Evolutionary conservation across 805 yeast genomes (phyloP).

Genomic region (Myxozyma neotropica): DNA sequence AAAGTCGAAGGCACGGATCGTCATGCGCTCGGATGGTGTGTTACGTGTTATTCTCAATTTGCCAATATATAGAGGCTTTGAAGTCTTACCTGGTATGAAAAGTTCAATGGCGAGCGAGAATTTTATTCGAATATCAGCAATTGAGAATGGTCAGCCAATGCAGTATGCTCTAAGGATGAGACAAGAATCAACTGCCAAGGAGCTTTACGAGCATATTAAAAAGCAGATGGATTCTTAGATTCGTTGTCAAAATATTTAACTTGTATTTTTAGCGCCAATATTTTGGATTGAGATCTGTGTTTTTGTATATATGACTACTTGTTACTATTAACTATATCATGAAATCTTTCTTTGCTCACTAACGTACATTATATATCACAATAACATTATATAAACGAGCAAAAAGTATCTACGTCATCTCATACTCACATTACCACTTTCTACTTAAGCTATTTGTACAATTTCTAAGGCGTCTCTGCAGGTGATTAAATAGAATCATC

Average conservation of each 20-base stretch:
- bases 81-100: slow-evolving; percentile 76
- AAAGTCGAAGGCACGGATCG: slow-evolving; percentile 58
- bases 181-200: slow-evolving; percentile 10
- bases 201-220: background rate
- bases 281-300: background rate
- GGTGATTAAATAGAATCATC: too few species aligned
- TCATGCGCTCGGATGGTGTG: slow-evolving; percentile 90
- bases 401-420: background rate
- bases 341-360: too few species aligned
- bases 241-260: background rate
- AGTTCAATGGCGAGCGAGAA: slow-evolving; percentile 83
- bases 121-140: slow-evolving; percentile 72
- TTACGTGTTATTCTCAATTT: slow-evolving; percentile 79
- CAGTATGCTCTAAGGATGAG: slow-evolving; percentile 81
- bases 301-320: background rate
- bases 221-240: slow-evolving; percentile 5
- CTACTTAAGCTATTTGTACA: background rate
- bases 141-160: slow-evolving; percentile 66
- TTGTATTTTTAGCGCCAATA: background rate
- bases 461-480: too few species aligned
- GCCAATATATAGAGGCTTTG: slow-evolving; percentile 57
- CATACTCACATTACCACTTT: too few species aligned
- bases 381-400: background rate
- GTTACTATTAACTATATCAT: background rate
- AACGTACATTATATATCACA: too few species aligned